Percentiles rank a stretch among this genome's conserved stretches.
Evolutionary conservation across 2,329 filamentous ascomycete genomes (phyloP).

Genomic region (Decorospora gaudefroyi): DNA sequence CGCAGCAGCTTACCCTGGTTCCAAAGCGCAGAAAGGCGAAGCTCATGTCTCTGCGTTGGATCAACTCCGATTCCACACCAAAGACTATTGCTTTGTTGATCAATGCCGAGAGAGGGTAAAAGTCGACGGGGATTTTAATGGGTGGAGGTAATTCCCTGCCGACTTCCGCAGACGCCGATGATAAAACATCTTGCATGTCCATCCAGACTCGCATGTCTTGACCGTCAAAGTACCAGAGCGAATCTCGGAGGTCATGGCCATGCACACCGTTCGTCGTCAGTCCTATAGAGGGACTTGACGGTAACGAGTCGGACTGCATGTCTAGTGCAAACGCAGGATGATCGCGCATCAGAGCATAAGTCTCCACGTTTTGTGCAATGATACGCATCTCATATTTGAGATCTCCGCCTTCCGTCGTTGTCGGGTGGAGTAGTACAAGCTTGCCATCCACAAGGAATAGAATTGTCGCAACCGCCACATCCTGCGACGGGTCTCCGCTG

Average conservation of each 20-base stretch:
- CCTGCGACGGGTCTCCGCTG: slow-evolving; percentile 92
- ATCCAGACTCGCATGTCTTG: slow-evolving; percentile 85
- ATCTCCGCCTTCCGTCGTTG: slow-evolving; percentile 77
- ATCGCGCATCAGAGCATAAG: slow-evolving; percentile 90
- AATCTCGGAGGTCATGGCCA: slow-evolving; percentile 72
- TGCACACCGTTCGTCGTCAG: slow-evolving; percentile 52
- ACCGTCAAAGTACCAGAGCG: slow-evolving; percentile 93
- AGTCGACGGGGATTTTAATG: slow-evolving; percentile 83
- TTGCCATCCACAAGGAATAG: slow-evolving; percentile 98
- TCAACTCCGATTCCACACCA: slow-evolving; percentile 87
- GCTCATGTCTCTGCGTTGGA: slow-evolving; percentile 88
- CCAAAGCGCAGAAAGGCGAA: slow-evolving; percentile 90
- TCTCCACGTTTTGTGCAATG: slow-evolving; percentile 94
- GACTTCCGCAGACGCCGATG: slow-evolving; percentile 67
- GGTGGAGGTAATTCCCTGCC: slow-evolving; percentile 72
- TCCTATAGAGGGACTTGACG: slow-evolving; percentile 56
- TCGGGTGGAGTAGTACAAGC: slow-evolving; percentile 86
- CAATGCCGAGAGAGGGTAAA: slow-evolving; percentile 87
- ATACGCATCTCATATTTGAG: slow-evolving; percentile 98
- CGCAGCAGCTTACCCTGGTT: slow-evolving; percentile 68
- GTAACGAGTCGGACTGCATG: slow-evolving; percentile 54
- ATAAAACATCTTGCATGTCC: slow-evolving; percentile 81
- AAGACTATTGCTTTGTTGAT: slow-evolving; percentile 88
- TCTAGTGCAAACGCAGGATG: slow-evolving; percentile 62
- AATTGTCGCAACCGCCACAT: slow-evolving; percentile 90